phyloP scores from a whole-genome alignment of 495 filamentous ascomycete genomes.

The Aspergillus ellipticus region DNA sequence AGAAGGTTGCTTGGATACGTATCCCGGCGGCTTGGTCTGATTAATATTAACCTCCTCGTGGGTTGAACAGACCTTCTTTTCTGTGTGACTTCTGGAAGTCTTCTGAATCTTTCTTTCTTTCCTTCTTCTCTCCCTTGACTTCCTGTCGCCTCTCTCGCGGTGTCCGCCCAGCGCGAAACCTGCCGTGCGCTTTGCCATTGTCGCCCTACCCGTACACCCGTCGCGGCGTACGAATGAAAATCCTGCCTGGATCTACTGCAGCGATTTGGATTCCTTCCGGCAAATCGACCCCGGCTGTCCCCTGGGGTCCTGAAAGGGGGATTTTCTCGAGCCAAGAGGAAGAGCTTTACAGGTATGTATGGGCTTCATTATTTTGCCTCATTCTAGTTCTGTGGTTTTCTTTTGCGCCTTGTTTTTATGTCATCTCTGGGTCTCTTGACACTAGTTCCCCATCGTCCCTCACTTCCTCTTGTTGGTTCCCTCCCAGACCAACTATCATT shows the following conservation, averaged over 20 bases:
- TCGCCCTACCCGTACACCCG: background rate
- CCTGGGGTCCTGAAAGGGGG: background rate
- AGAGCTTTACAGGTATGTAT: constrained; percentile 15
- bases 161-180: background rate
- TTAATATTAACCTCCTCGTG: constrained; percentile 7
- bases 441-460: background rate
- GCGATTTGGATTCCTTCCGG: constrained; percentile 14
- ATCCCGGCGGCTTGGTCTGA: background rate
- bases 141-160: background rate
- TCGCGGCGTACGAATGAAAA: constrained; percentile 13
- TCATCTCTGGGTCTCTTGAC: background rate
- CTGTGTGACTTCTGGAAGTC: constrained; percentile 18
- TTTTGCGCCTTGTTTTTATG: background rate
- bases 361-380: background rate
- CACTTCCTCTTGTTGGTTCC: constrained; percentile 2
- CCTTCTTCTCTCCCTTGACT: background rate
- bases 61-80: constrained; percentile 3
- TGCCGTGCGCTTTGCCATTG: constrained; percentile 6
- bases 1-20: constrained; percentile 5
- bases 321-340: constrained; percentile 5
- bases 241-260: constrained; percentile 16
- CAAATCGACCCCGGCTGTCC: constrained; percentile 1
- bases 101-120: constrained; percentile 11
- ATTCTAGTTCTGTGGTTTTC: background rate
- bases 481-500: constrained; percentile 6